Conservation (phyloP, 2,329 filamentous ascomycete genomes). For the Epichloe sibirici region DNA sequence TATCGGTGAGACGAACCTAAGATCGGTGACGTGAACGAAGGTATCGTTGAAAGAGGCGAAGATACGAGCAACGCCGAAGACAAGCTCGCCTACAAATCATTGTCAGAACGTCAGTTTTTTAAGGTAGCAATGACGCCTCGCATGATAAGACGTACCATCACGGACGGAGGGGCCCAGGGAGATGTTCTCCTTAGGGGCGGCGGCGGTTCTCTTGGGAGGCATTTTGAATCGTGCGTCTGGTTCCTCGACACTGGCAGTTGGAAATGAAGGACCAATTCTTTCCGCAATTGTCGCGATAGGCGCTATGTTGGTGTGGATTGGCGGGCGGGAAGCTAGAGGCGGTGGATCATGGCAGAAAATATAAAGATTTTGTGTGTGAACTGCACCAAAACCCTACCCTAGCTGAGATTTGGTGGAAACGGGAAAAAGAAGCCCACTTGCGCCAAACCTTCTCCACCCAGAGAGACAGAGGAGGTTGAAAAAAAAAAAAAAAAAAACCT, state of each 20-base stretch:
- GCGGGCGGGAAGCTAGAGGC: slow-evolving; percentile 14
- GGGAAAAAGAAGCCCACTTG: not conserved
- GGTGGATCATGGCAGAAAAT: slow-evolving; percentile 27
- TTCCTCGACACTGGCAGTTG: slow-evolving; percentile 23
- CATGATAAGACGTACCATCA: slow-evolving; percentile 55
- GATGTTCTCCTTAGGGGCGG: slow-evolving; percentile 91
- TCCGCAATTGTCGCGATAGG: slow-evolving; percentile 14
- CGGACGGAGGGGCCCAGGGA: slow-evolving; percentile 92
- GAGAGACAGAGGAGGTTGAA: slow-evolving; percentile 5
- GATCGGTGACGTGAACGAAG: slow-evolving; percentile 99
- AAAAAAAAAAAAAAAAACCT: slow-evolving; percentile 7
- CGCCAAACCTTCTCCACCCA: slow-evolving; percentile 1
- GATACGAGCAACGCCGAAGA: slow-evolving; percentile 96
- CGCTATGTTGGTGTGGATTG: slow-evolving; percentile 14
- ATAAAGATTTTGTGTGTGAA: slow-evolving; percentile 14
- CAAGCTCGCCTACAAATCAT: slow-evolving; percentile 63
- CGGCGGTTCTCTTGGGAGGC: slow-evolving; percentile 84
- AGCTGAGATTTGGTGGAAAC: slow-evolving; percentile 6
- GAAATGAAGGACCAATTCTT: slow-evolving; percentile 17
- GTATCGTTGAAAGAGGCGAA: slow-evolving; percentile 88
- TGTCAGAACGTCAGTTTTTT: slow-evolving; percentile 8
- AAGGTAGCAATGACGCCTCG: not conserved
- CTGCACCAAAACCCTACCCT: slow-evolving; percentile 22
- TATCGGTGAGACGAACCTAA: slow-evolving; percentile 50
- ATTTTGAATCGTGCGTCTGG: slow-evolving; percentile 47